Conservation (phyloP, 208 protist genomes). For the Trypanosoma caninum region DNA sequence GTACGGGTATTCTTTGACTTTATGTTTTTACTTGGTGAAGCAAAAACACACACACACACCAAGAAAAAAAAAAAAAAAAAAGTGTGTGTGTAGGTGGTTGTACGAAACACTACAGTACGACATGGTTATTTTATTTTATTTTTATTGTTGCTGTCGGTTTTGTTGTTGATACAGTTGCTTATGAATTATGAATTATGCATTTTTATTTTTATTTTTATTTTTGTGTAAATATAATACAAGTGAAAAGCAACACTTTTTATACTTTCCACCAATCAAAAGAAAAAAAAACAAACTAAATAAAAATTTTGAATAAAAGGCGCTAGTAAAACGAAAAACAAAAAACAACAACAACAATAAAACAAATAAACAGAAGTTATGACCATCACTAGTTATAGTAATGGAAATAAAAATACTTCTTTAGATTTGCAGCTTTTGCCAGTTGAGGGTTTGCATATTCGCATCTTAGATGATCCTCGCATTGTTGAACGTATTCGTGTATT, state of each 20-base stretch:
- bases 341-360: neutral
- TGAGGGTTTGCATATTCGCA: constrained; percentile 62
- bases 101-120: too few relatives aligned
- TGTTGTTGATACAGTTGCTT: too few relatives aligned
- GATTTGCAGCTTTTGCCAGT: constrained; percentile 31
- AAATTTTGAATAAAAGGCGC: neutral
- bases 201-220: neutral
- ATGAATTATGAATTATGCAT: too few relatives aligned
- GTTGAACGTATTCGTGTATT: constrained; percentile 78
- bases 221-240: neutral
- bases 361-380: constrained; percentile 5
- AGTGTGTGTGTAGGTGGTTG: too few relatives aligned
- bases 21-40: too few relatives aligned
- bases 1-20: too few relatives aligned
- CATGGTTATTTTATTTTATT: too few relatives aligned
- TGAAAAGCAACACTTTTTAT: too few relatives aligned
- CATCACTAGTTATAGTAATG: neutral
- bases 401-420: neutral
- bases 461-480: constrained; percentile 57
- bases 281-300: neutral
- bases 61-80: too few relatives aligned
- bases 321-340: neutral
- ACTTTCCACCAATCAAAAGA: neutral
- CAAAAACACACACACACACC: too few relatives aligned
- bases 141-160: too few relatives aligned